phyloP scores from a whole-genome alignment of 2,329 filamentous ascomycete genomes.

The Trichoderma asperellum region DNA sequence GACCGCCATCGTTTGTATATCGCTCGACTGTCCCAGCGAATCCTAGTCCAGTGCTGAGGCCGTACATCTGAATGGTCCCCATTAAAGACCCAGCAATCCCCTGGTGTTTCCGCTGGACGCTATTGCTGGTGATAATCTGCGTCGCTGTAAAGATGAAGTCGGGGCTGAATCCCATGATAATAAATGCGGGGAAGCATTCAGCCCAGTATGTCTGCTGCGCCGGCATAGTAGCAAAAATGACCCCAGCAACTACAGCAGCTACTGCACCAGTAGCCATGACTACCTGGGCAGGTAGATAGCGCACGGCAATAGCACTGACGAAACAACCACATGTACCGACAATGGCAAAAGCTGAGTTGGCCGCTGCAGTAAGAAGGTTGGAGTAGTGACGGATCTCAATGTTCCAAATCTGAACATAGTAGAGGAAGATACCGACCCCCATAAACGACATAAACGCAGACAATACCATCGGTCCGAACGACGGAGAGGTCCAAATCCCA shows the following conservation, averaged over 20 bases:
- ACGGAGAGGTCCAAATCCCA: slow-evolving; percentile 49
- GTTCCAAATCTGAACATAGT: slow-evolving; percentile 53
- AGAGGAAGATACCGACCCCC: slow-evolving; percentile 52
- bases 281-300: slow-evolving; percentile 51
- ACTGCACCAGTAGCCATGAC: slow-evolving; percentile 51
- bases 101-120: slow-evolving; percentile 52
- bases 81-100: slow-evolving; percentile 56
- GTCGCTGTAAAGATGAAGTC: slow-evolving; percentile 57
- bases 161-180: slow-evolving; percentile 45
- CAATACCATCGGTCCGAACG: slow-evolving; percentile 48
- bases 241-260: slow-evolving; percentile 32
- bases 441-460: slow-evolving; percentile 53
- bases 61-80: slow-evolving; percentile 44
- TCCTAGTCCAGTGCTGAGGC: slow-evolving; percentile 40
- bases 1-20: slow-evolving; percentile 27
- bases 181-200: slow-evolving; percentile 47
- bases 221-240: slow-evolving; percentile 48
- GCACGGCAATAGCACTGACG: slow-evolving; percentile 50
- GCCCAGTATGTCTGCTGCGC: slow-evolving; percentile 47
- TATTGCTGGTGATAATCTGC: slow-evolving; percentile 58
- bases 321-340: slow-evolving; percentile 45
- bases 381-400: slow-evolving; percentile 48
- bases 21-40: slow-evolving; percentile 43
- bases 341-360: slow-evolving; percentile 48
- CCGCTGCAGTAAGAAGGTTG: slow-evolving; percentile 44